phyloP scores from a whole-genome alignment of 345 rosid species.

The Gossypium bickii region DNA sequence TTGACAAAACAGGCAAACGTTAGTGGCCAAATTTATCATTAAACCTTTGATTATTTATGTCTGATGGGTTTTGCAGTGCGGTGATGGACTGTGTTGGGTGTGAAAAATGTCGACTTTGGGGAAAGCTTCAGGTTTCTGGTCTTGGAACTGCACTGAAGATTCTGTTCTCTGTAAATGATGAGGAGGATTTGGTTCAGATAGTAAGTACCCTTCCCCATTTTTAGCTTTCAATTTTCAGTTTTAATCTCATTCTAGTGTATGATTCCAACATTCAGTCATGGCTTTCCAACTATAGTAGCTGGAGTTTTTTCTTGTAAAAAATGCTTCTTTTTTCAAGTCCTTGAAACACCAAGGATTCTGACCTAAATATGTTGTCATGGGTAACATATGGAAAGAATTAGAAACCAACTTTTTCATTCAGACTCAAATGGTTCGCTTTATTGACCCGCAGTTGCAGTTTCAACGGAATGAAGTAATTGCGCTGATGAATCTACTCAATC shows the following conservation, averaged over 20 bases:
- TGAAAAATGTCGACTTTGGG: conserved; percentile 98
- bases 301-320: no score
- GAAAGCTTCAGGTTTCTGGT: conserved; percentile 95
- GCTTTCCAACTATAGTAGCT: background rate
- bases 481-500: conserved; percentile 19
- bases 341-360: background rate
- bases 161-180: conserved; percentile 77
- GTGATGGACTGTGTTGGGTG: conserved; percentile 97
- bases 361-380: background rate
- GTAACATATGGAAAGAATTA: background rate
- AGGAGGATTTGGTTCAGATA: conserved; percentile 34
- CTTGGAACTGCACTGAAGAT: conserved; percentile 92
- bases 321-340: background rate
- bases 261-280: background rate
- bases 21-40: no score
- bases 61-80: conserved; percentile 52
- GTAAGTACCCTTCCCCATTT: conserved; percentile 39
- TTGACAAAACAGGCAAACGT: no score
- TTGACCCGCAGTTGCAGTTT: conserved; percentile 13
- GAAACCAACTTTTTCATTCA: background rate
- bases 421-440: background rate
- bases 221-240: conserved; percentile 6
- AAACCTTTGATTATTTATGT: background rate
- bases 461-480: conserved; percentile 25
- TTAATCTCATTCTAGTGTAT: conserved; percentile 7